Base-by-base conservation (phyloP, 2,329 filamentous ascomycete species). In the Talaromyces sp. region DNA sequence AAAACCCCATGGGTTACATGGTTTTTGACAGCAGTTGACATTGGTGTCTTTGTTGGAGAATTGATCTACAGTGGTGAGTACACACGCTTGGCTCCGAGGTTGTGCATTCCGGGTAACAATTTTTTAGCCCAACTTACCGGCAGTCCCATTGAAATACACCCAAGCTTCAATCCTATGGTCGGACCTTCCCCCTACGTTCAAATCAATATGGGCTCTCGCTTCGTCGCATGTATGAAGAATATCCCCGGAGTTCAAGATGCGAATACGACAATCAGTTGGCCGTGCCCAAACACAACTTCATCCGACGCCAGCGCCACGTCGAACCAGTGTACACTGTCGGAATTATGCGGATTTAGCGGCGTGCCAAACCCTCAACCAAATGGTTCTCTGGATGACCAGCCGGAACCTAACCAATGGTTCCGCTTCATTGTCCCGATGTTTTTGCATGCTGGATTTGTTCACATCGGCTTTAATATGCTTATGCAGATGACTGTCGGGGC, bases 391-490 rank as follows among this genome's bases (percentile, higher is more conserved):
- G 83, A 86, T 68, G 82, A 88, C 64, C 73, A 75, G 9, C 80
- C 88, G 1, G 83, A 86, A 65, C 95, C 95, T 0, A 88, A 98
- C 73, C 95, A 99, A 75, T 99, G 95, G 95, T 99, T 86, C 78
- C 90, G 95, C 65, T 98, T 99, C 80, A 97, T 99, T 72, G 80
- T 89, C 1, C 93, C 95, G 42, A 97, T 99, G 65, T 99, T 99
- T 79, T 81, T 99, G 70, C 95, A 99, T 71, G 92, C 92, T 1
- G 95, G 95, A 14, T 79, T 99, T 62, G 88, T 99, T 66, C 95
- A 99, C 73, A 97, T 99, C 63, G 91, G 87, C 16, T 97, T 98
- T 83, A 99, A 99, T 77, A 83, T 99, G 77, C 83, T 98, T 7
- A 83, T 97, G 23, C 95, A 99, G 75, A 78, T 97, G 71, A 96